A percentile compares a stretch with the other conserved stretches of the same genome.
These are phyloP conservation scores for Fusarium sp. DNA, from an alignment of 2,329 filamentous ascomycete genomes.

Conservation along the genomic window DNA sequence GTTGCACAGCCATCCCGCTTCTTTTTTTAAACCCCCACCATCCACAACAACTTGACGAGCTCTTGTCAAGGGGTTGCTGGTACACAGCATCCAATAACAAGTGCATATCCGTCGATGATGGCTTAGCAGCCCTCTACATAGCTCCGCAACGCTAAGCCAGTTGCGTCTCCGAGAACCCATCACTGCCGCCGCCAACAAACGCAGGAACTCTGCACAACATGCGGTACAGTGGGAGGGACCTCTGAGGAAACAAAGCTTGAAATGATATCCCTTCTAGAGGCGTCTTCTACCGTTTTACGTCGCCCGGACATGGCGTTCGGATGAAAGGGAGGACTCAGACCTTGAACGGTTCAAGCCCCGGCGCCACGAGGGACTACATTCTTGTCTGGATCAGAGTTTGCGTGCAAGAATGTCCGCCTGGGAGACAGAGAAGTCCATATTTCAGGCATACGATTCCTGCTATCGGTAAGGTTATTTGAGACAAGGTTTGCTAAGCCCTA, in stretches of 20 bases:
- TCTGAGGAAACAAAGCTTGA: constrained; percentile 27
- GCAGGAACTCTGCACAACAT: constrained; percentile 41
- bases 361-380: constrained; percentile 31
- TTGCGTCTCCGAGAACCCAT: constrained; percentile 30
- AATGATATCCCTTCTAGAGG: constrained; percentile 23
- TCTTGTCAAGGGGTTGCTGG: constrained; percentile 14
- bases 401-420: not conserved
- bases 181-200: constrained; percentile 30
- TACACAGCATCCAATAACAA: constrained; percentile 36
- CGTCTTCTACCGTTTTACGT: constrained; percentile 35
- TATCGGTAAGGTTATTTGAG: constrained; percentile 1
- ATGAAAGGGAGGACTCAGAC: constrained; percentile 27
- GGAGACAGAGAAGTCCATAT: constrained; percentile 1
- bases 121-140: constrained; percentile 24
- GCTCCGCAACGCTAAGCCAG: constrained; percentile 21
- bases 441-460: constrained; percentile 4
- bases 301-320: constrained; percentile 29
- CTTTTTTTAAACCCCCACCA: constrained; percentile 42
- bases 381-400: constrained; percentile 8
- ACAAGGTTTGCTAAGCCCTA: constrained; percentile 16
- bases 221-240: constrained; percentile 28
- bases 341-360: constrained; percentile 35
- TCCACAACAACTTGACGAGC: constrained; percentile 16
- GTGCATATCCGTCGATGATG: constrained; percentile 24
- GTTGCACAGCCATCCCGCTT: constrained; percentile 45